phyloP scores from a whole-genome alignment of 192 early-diverging fungal genomes.

The Linnemannia schmuckeri region DNA sequence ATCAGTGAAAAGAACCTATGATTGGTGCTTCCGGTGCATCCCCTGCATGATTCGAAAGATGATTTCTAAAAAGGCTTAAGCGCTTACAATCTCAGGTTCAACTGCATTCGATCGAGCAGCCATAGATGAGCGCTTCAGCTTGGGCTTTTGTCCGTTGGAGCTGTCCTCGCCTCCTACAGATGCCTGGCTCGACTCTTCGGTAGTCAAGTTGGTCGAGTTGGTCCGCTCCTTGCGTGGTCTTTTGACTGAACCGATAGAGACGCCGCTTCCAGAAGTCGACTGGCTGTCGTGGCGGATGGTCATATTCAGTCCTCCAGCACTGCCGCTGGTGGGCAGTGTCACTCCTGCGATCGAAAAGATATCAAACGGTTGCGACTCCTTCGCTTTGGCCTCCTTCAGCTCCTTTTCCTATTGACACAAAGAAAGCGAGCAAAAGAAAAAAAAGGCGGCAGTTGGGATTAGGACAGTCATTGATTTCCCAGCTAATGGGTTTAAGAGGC shows the following conservation, averaged over 20 bases:
- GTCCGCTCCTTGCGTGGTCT: slow-evolving; percentile 35
- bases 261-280: not conserved
- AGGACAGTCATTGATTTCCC: not conserved
- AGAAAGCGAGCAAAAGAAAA: not conserved
- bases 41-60: not conserved
- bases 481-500: not conserved
- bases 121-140: slow-evolving; percentile 48
- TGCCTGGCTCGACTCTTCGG: not conserved
- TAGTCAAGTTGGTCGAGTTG: not conserved
- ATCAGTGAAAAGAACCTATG: not conserved
- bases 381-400: slow-evolving; percentile 43
- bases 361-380: slow-evolving; percentile 48
- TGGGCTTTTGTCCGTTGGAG: slow-evolving; percentile 15
- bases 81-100: not conserved
- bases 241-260: slow-evolving; percentile 38
- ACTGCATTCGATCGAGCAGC: slow-evolving; percentile 2
- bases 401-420: slow-evolving; percentile 40
- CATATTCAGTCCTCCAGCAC: slow-evolving; percentile 38
- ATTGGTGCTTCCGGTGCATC: not conserved
- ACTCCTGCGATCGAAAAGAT: slow-evolving; percentile 50
- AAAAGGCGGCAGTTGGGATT: slow-evolving; percentile 6
- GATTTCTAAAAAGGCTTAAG: not conserved
- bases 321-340: slow-evolving; percentile 16
- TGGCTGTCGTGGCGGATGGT: slow-evolving; percentile 45
- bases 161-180: not conserved